Base-by-base conservation (phyloP, 306 rosid species). In the Arachis stenosperma region DNA sequence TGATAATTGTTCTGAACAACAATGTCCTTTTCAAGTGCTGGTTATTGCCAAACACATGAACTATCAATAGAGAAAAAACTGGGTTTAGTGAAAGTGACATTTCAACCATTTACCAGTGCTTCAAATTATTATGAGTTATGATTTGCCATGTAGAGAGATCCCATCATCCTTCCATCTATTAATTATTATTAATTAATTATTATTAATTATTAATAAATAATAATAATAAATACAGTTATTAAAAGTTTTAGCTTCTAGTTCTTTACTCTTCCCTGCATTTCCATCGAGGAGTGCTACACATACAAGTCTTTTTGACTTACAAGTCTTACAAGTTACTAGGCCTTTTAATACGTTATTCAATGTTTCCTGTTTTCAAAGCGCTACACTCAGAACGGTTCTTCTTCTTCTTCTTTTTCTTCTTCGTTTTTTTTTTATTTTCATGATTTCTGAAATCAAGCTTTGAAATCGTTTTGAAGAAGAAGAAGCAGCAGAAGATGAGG, bases 21-120 rank as follows among this genome's bases (percentile, higher is more conserved):
- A 63, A 64, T 6, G 62, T 40, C 29, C n/a, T 22, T 29, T 9
- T 52, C 22, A 54, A 55, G 53, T 61, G 44, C 67, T 55, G 8
- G 46, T 55, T 2, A 63, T 65, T 41, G 33, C 64, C 61, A 43
- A 78, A 65, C 73, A 75, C 69, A 59, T 62, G 69, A 52, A 60
- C 60, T 61, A 73, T 67, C 54, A 75, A 41, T 46, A 37, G 27
- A 22, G 56, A 41, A 47, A 47, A 70, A 44, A 6, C 56, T 29
- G 7, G 66, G 13, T 52, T 39, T 17, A 43, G 42, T 53, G 86
- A 75, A 51, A 13, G 11, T 4, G 77, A 73, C 71, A 51, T 73
- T 33, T 71, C 67, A 65, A 74, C 87, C 55, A 69, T 42, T 22
- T 27, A 44, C 43, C 11, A 33, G 63, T 54, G 10, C 42, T 8